A percentile compares a stretch with the other conserved stretches of the same genome.
Conservation (phyloP, 768 basidiomycete genomes). For the Chalciporus chontae region DNA sequence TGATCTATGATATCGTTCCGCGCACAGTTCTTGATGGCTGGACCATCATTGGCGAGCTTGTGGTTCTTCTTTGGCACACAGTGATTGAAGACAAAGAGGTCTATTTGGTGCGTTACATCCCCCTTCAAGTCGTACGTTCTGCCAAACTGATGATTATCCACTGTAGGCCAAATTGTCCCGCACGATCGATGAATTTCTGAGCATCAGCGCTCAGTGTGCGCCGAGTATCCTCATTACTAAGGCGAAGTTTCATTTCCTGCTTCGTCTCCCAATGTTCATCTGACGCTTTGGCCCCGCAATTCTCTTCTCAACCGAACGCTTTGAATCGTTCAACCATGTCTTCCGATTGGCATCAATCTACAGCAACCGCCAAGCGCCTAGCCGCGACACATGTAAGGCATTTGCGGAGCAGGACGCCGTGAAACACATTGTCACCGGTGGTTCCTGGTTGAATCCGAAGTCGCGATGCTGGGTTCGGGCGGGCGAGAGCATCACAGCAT, state of each 20-base stretch:
- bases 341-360: conserved; percentile 23
- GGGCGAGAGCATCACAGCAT: no score
- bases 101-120: no score
- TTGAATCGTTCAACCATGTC: conserved; percentile 23
- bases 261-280: conserved; percentile 23
- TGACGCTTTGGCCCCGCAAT: conserved; percentile 20
- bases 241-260: conserved; percentile 26
- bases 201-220: conserved; percentile 14
- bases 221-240: conserved; percentile 24
- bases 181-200: conserved; percentile 21
- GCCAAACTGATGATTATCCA: no score
- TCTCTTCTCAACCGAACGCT: conserved; percentile 16
- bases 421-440: conserved; percentile 10
- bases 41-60: conserved; percentile 33
- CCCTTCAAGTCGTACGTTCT: no score
- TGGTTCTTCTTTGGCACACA: conserved; percentile 38
- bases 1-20: conserved; percentile 29
- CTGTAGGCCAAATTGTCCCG: conserved; percentile 6
- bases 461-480: no score
- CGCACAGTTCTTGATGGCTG: conserved; percentile 22
- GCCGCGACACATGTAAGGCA: neutral
- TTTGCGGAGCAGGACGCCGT: conserved; percentile 3
- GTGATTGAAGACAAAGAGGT: conserved; percentile 23
- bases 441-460: conserved; percentile 1
- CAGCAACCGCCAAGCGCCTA: conserved; percentile 21